Conservation (phyloP, 768 basidiomycete genomes). For the Auriscalpium vulgare region DNA sequence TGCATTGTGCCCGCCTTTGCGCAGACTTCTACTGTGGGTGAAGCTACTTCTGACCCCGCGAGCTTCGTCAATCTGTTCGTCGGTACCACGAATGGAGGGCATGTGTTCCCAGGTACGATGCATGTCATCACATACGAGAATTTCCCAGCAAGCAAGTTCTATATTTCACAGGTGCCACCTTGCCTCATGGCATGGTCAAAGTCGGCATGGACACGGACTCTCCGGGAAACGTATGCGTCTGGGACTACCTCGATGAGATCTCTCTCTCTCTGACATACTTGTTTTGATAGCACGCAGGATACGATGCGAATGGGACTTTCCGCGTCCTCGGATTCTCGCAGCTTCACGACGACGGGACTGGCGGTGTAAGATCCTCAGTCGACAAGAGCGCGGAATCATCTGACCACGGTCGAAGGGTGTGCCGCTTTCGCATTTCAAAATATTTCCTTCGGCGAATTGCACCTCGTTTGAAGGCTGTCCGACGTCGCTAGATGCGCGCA, state of each 20-base stretch:
- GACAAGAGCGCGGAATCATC: not conserved
- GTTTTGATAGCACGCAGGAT: conserved; percentile 28
- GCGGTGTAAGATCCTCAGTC: conserved; percentile 31
- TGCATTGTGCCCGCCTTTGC: no score
- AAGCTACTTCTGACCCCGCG: conserved; percentile 13
- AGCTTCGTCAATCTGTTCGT: conserved; percentile 49
- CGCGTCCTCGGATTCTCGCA: conserved; percentile 53
- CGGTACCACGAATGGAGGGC: conserved; percentile 56
- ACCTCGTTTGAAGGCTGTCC: conserved; percentile 45
- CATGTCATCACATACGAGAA: not conserved
- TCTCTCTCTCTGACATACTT: not conserved
- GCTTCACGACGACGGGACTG: conserved; percentile 55
- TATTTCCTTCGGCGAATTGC: conserved; percentile 48
- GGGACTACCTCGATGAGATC: conserved; percentile 23
- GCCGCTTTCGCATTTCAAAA: conserved; percentile 54
- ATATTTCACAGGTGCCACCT: conserved; percentile 39
- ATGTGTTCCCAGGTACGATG: conserved; percentile 50
- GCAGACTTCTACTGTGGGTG: no score
- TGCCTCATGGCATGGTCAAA: conserved; percentile 68
- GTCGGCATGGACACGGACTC: conserved; percentile 61
- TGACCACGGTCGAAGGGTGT: conserved; percentile 27
- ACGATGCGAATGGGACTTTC: conserved; percentile 27
- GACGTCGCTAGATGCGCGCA: conserved; percentile 39
- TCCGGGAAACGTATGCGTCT: conserved; percentile 41
- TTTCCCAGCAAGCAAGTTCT: not conserved